A percentile compares a stretch with the other conserved stretches of the same genome.
Conservation (phyloP, 768 basidiomycete species). For the Multifurca ochricompacta region DNA sequence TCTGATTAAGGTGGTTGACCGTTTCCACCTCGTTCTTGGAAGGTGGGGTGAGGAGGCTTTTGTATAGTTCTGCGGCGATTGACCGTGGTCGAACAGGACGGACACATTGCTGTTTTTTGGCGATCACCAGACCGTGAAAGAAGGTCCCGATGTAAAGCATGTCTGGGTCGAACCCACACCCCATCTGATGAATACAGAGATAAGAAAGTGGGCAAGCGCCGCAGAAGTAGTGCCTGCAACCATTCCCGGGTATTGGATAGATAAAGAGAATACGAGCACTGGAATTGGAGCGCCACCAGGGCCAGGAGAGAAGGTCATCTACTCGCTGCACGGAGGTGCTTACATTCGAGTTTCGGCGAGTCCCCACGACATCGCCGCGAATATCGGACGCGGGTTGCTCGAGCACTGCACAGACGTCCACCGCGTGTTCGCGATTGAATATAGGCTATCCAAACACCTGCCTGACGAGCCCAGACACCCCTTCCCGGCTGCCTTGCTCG, state of each 20-base stretch:
- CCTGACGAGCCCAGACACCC: constrained; percentile 37
- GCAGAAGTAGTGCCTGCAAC: constrained; percentile 6
- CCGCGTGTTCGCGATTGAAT: constrained; percentile 58
- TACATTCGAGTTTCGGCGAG: constrained; percentile 49
- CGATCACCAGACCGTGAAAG: constrained; percentile 9
- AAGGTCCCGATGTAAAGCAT: constrained; percentile 13
- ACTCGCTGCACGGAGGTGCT: constrained; percentile 57
- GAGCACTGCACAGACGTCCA: constrained; percentile 30
- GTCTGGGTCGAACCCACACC: constrained; percentile 22
- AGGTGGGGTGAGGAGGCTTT: neutral
- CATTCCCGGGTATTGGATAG: constrained; percentile 19
- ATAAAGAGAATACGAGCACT: constrained; percentile 2
- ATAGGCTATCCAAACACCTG: constrained; percentile 52
- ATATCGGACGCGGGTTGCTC: constrained; percentile 35
- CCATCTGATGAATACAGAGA: constrained; percentile 10
- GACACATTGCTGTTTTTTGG: constrained; percentile 10
- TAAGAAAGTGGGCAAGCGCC: constrained; percentile 8
- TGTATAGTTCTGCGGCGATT: neutral
- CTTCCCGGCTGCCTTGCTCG: constrained; percentile 71
- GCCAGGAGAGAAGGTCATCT: constrained; percentile 50
- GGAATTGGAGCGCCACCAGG: constrained; percentile 30
- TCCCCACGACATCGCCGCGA: constrained; percentile 34
- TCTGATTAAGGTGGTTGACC: neutral
- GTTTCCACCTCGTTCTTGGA: neutral
- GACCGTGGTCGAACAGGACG: neutral